Evolutionary conservation across 2,329 filamentous ascomycete genomes (phyloP).

Genomic region (Nemania abortiva): DNA sequence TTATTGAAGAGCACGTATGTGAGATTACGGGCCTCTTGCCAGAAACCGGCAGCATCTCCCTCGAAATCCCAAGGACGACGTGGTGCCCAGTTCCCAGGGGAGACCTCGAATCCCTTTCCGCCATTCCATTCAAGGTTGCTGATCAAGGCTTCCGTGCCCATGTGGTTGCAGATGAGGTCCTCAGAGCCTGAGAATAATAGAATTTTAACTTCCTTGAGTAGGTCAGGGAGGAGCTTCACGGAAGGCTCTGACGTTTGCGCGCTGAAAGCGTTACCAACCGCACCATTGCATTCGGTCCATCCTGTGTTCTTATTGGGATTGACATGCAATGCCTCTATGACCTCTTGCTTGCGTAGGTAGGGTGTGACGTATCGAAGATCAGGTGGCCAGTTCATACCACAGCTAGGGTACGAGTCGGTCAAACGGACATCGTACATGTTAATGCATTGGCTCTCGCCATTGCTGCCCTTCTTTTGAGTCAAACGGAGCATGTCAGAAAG

Average conservation of each 20-base stretch:
- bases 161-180: constrained; percentile 96
- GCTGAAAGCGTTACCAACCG: constrained; percentile 79
- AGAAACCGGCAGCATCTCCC: constrained; percentile 86
- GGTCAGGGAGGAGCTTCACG: constrained; percentile 78
- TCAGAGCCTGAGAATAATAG: constrained; percentile 93
- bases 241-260: constrained; percentile 79
- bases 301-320: constrained; percentile 84
- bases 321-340: constrained; percentile 83
- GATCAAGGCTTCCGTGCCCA: constrained; percentile 93
- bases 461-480: constrained; percentile 66
- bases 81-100: constrained; percentile 90
- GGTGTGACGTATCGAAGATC: constrained; percentile 82
- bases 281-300: constrained; percentile 90
- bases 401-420: constrained; percentile 81
- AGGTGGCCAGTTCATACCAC: constrained; percentile 98
- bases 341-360: constrained; percentile 86
- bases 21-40: constrained; percentile 93
- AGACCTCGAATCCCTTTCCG: constrained; percentile 89
- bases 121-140: constrained; percentile 92
- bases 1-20: constrained; percentile 98
- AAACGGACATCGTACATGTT: constrained; percentile 99
- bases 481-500: constrained; percentile 77
- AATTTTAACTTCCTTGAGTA: constrained; percentile 82
- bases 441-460: constrained; percentile 71
- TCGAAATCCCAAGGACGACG: constrained; percentile 95